phyloP scores from a whole-genome alignment of 2,329 filamentous ascomycete genomes.

The Camptophora hylomeconis region DNA sequence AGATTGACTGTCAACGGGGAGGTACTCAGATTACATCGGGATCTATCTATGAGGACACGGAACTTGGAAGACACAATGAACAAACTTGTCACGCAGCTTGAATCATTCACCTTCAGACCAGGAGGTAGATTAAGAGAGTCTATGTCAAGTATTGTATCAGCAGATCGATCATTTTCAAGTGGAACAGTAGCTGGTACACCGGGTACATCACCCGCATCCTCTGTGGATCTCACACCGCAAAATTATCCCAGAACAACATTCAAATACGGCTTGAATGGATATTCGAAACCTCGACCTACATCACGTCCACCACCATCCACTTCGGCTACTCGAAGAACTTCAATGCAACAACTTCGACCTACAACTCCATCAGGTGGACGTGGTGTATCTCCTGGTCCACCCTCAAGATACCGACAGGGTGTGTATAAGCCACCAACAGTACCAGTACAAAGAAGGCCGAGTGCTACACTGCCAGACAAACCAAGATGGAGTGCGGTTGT shows the following conservation, averaged over 20 bases:
- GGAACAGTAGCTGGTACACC: constrained; percentile 60
- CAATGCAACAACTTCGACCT: constrained; percentile 12
- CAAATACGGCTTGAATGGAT: constrained; percentile 18
- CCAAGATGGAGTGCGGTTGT: constrained; percentile 63
- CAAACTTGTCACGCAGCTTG: constrained; percentile 61
- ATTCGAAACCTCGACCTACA: constrained; percentile 19
- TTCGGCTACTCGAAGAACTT: constrained; percentile 10
- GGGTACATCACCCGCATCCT: constrained; percentile 58
- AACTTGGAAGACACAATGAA: constrained; percentile 62
- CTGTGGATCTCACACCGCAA: constrained; percentile 43
- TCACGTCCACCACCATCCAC: constrained; percentile 15
- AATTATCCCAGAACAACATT: constrained; percentile 38
- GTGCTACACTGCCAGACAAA: constrained; percentile 37
- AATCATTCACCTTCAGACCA: constrained; percentile 50
- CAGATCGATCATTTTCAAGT: constrained; percentile 54
- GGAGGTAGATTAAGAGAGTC: constrained; percentile 78
- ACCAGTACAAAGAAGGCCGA: constrained; percentile 27
- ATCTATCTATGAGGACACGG: constrained; percentile 74
- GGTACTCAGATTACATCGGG: constrained; percentile 71
- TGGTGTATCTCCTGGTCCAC: constrained; percentile 14
- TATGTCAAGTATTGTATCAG: constrained; percentile 80
- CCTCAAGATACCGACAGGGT: constrained; percentile 18
- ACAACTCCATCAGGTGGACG: constrained; percentile 12
- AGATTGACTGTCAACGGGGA: constrained; percentile 95
- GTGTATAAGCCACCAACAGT: constrained; percentile 26